These are phyloP conservation scores for Mucor irregularis DNA, from an alignment of 371 early-diverging fungal genomes.

Conservation along the genomic window DNA sequence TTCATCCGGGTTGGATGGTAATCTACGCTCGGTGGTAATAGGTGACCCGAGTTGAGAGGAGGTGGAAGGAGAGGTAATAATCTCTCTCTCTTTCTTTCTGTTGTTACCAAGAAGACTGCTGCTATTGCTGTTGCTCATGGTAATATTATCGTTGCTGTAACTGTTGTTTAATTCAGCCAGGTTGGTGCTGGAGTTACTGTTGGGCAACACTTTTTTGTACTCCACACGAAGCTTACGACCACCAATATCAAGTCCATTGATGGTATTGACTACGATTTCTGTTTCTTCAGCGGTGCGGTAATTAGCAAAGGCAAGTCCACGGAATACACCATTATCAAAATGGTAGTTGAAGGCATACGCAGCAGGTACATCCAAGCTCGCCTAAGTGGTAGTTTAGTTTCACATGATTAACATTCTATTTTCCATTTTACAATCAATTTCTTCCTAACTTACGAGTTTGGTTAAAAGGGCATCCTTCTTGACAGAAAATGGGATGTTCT, in stretches of 20 bases:
- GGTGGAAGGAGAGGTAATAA: not conserved
- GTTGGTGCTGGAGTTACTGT: not conserved
- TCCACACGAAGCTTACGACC: constrained; percentile 83
- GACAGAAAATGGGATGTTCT: constrained; percentile 81
- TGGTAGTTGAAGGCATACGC: constrained; percentile 86
- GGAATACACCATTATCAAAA: constrained; percentile 78
- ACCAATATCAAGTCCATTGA: constrained; percentile 70
- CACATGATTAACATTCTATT: too few species aligned
- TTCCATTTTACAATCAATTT: not conserved
- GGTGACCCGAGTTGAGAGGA: constrained; percentile 17
- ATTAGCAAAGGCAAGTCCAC: constrained; percentile 84
- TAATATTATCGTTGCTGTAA: constrained; percentile 29
- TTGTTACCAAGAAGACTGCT: not conserved
- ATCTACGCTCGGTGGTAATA: constrained; percentile 11
- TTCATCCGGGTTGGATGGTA: constrained; percentile 15
- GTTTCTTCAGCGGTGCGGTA: constrained; percentile 78
- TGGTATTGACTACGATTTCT: constrained; percentile 61
- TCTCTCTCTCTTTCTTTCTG: constrained; percentile 30
- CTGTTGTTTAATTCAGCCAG: constrained; percentile 2
- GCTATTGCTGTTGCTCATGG: not conserved
- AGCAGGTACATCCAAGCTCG: constrained; percentile 63
- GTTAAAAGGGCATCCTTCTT: constrained; percentile 74
- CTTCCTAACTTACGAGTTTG: constrained; percentile 48
- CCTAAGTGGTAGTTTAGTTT: too few species aligned
- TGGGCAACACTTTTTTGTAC: constrained; percentile 64